These are phyloP conservation scores for Alternaria triticimaculans DNA, from an alignment of 2,329 filamentous ascomycete species.

Conservation along the genomic window DNA sequence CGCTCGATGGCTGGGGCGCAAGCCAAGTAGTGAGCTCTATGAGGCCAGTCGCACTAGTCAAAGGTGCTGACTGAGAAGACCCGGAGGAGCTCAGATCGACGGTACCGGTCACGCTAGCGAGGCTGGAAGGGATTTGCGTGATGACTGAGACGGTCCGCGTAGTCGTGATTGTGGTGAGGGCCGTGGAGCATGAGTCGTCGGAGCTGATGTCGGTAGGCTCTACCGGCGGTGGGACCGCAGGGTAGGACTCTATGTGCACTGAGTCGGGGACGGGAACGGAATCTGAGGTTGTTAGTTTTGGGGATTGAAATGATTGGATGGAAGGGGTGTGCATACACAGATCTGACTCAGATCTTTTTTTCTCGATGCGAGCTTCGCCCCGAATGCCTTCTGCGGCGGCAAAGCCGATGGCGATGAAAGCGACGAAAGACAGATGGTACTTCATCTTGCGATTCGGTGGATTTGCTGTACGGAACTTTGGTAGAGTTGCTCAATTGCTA, in stretches of 20 bases:
- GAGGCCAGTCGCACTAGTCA: not conserved
- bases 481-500: not conserved
- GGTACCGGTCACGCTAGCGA: not conserved
- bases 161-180: not conserved
- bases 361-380: slow-evolving; percentile 14
- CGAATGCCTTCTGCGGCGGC: slow-evolving; percentile 48
- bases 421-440: slow-evolving; percentile 33
- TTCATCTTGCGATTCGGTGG: slow-evolving; percentile 30
- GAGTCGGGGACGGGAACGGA: not conserved
- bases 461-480: not conserved
- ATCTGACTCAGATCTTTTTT: slow-evolving; percentile 37
- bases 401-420: slow-evolving; percentile 44
- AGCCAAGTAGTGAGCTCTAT: not conserved
- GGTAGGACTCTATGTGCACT: not conserved
- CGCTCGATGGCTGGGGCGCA: not conserved
- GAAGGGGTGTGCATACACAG: slow-evolving; percentile 14
- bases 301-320: not conserved
- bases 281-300: not conserved
- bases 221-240: not conserved
- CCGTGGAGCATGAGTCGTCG: not conserved
- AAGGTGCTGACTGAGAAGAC: not conserved
- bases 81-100: not conserved
- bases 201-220: not conserved
- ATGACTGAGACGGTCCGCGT: slow-evolving; percentile 1
- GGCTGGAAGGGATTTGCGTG: not conserved